These are phyloP conservation scores for Leccinum subgranulosum DNA, from an alignment of 768 basidiomycete genomes.

Conservation along the genomic window DNA sequence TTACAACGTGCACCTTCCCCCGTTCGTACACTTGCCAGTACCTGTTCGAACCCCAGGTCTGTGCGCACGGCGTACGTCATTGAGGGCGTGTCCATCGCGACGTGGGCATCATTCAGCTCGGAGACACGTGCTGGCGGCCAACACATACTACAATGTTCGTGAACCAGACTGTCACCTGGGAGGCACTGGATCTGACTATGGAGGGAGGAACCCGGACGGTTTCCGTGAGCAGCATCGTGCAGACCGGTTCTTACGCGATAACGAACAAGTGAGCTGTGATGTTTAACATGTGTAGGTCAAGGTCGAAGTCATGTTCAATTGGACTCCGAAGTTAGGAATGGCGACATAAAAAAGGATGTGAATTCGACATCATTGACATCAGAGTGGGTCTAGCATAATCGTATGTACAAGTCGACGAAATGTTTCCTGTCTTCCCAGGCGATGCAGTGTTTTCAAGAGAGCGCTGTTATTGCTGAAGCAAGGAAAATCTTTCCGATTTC, in stretches of 20 bases:
- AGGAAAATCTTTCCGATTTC: background rate
- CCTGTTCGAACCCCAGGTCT: constrained; percentile 41
- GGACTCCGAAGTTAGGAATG: too few relatives aligned
- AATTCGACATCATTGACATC: too few relatives aligned
- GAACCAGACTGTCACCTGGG: constrained; percentile 31
- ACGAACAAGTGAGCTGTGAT: background rate
- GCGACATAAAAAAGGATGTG: too few relatives aligned
- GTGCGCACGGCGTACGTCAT: constrained; percentile 39
- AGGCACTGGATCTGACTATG: background rate
- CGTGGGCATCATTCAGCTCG: constrained; percentile 40
- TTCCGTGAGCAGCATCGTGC: too few relatives aligned
- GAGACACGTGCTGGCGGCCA: constrained; percentile 50
- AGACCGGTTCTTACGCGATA: background rate
- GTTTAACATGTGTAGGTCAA: too few relatives aligned
- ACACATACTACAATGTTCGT: constrained; percentile 44
- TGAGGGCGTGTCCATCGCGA: constrained; percentile 44
- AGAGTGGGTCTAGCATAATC: background rate
- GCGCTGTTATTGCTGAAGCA: background rate
- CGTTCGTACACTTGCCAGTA: constrained; percentile 51
- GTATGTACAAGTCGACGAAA: background rate
- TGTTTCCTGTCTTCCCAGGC: background rate
- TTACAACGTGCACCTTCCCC: constrained; percentile 58
- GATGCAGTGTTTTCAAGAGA: background rate
- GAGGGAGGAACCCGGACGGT: too few relatives aligned
- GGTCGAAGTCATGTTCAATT: too few relatives aligned